Base-by-base conservation (phyloP, 176 grass and related monocot species). In the Themeda triandra region DNA sequence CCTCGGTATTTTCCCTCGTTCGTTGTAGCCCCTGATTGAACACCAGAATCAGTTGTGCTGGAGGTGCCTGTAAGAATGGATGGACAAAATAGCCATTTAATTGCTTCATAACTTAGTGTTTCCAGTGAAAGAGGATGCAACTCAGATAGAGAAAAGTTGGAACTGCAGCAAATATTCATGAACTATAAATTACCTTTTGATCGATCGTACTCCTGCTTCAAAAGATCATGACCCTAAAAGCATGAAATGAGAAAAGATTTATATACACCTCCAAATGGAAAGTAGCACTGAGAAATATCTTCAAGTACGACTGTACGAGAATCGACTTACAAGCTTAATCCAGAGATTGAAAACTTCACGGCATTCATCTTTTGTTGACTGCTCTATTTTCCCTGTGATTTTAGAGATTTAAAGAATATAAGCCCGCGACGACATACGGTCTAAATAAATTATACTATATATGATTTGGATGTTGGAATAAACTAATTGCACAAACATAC, bases 281-380 rank as follows among this genome's bases (percentile, higher is more conserved):
- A 35, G 11, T 51, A 29, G 71, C 42, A 6, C 44, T 49, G 12
- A 83, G 18, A 45, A 83, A 78, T 68, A 77, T 64, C 32, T 13
- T 42, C 31, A 56, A 41, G 56, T 42, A 39, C 48, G 93, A 88
- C 80, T 99, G 96, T 31, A 13, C 21, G 66, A 83, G 40, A 75
- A 49, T 32, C 78, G 40, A 69, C 91, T 35, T 96, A 99, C 97
- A 17, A 89, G 83, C 81, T 85, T 96, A 82, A 91, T 82, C 97
- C 93, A 96, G 73, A 88, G 83, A 17, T 46, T 81, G n/a, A 92
- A 96, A 85, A 99, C 92, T 68, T 99, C 97, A 58, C 82, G 89
- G 73, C 97, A 99, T 93, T 99, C 97, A 62, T 99, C 97, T 87
- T 89, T 99, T 62, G 97, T 96, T 58, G 93, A 88, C 80, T 99